phyloP scores from a whole-genome alignment of 1,139 yeast species.

The Eremothecium gossypii region DNA sequence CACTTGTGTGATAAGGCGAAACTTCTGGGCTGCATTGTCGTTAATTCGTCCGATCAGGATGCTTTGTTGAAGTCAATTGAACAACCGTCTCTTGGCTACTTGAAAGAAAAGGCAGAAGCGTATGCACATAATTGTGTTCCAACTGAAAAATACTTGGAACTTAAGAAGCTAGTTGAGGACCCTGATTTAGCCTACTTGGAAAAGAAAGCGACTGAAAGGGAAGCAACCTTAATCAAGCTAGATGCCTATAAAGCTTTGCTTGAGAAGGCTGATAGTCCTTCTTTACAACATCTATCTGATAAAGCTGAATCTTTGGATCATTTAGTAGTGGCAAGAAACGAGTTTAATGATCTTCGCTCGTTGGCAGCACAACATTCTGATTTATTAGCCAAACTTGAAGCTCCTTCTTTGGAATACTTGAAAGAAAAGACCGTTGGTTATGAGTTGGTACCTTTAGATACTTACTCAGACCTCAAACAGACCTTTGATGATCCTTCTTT shows the following conservation, averaged over 20 bases:
- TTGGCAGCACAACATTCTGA: conserved; percentile 27
- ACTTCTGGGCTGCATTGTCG: conserved; percentile 1
- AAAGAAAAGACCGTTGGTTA: conserved; percentile 25
- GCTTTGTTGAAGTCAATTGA: conserved; percentile 6
- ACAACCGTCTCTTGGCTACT: conserved; percentile 9
- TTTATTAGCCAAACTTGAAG: conserved; percentile 1
- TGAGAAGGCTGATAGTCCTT: conserved; percentile 13
- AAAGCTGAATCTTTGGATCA: conserved; percentile 26
- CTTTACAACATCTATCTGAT: conserved; percentile 20
- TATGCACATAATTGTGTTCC: conserved; percentile 10
- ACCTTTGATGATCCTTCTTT: conserved; percentile 20
- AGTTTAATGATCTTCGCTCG: conserved; percentile 19
- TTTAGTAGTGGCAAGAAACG: conserved; percentile 28
- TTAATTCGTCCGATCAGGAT: conserved; percentile 11
- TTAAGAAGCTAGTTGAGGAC: conserved; percentile 17
- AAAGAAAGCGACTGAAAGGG: conserved; percentile 16
- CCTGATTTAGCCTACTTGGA: conserved; percentile 26
- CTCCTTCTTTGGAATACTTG: conserved; percentile 16
- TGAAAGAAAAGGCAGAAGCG: conserved; percentile 20
- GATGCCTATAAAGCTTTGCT: conserved; percentile 19
- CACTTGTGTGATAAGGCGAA: conserved; percentile 4
- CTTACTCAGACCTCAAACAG: conserved; percentile 10
- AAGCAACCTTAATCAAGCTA: conserved; percentile 1
- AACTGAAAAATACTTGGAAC: conserved; percentile 4
- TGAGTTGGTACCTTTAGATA: conserved; percentile 29